Evolutionary conservation across 306 rosid genomes (phyloP).

Genomic region (Pachyrhizus erosus): DNA sequence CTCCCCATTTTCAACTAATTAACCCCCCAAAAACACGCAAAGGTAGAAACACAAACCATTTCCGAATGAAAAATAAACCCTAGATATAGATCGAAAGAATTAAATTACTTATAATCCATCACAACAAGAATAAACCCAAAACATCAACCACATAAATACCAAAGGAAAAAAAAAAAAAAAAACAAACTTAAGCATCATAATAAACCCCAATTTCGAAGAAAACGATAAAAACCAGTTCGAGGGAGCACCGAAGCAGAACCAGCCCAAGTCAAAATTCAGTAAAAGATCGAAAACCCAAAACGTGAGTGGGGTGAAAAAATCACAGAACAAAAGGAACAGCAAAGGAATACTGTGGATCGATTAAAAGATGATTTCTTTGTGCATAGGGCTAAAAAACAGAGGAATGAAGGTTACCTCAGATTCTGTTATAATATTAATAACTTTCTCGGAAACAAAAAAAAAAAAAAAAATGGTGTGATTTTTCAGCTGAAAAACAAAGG

Average conservation of each 20-base stretch:
- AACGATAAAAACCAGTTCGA: conserved; percentile 3
- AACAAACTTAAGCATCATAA: conserved; percentile 22
- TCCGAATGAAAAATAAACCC: conserved; percentile 32
- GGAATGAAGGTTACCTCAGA: conserved; percentile 52
- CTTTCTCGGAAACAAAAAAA: background rate
- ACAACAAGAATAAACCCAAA: background rate
- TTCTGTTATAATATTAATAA: conserved; percentile 46
- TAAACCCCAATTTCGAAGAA: conserved; percentile 6
- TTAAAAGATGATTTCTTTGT: conserved; percentile 2
- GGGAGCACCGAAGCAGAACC: conserved; percentile 22
- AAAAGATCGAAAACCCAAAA: conserved; percentile 38
- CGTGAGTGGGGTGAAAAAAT: conserved; percentile 13
- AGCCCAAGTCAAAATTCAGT: conserved; percentile 37
- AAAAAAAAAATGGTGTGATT: background rate
- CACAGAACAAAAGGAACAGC: conserved; percentile 36
- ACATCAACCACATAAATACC: too few species aligned
- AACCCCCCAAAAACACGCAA: background rate
- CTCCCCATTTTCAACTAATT: conserved; percentile 22
- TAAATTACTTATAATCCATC: conserved; percentile 4
- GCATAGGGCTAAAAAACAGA: conserved; percentile 3
- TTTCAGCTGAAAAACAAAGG: conserved; percentile 18
- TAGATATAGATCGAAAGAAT: conserved; percentile 33
- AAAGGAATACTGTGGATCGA: conserved; percentile 43
- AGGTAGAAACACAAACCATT: background rate
- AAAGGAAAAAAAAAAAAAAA: background rate